phyloP scores from a whole-genome alignment of 306 rosid genomes.

The Lupinus albus region DNA sequence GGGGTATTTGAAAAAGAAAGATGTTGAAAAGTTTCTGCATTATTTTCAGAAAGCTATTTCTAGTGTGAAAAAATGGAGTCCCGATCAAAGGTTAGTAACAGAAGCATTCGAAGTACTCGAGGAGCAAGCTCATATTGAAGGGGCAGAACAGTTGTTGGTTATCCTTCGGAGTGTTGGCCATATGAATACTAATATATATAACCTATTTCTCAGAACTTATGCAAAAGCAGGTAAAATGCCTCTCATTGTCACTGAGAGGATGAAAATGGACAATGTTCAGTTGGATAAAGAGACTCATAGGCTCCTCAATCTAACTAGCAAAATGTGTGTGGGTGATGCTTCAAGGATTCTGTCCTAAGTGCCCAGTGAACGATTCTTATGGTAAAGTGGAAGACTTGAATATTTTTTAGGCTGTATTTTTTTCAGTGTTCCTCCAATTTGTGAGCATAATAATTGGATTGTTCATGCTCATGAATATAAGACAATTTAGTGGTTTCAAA shows the following conservation, averaged over 20 bases:
- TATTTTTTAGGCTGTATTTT: not conserved
- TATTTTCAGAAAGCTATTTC: constrained; percentile 65
- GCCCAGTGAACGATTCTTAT: constrained; percentile 25
- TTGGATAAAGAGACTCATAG: constrained; percentile 69
- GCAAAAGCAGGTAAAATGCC: constrained; percentile 88
- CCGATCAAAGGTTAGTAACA: constrained; percentile 51
- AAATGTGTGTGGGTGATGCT: constrained; percentile 72
- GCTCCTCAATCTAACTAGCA: constrained; percentile 66
- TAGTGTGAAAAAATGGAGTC: constrained; percentile 76
- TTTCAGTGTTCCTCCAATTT: constrained; percentile 22
- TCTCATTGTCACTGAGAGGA: constrained; percentile 71
- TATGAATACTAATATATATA: constrained; percentile 66
- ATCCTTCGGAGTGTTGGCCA: constrained; percentile 65
- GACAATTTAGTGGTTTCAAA: constrained; percentile 2
- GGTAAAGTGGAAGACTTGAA: constrained; percentile 14
- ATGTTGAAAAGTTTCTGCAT: constrained; percentile 55
- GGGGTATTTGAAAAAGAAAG: constrained; percentile 65
- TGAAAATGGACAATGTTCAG: constrained; percentile 72
- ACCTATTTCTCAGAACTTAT: constrained; percentile 63
- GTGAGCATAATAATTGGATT: constrained; percentile 12
- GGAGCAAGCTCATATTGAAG: constrained; percentile 63
- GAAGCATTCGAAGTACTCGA: constrained; percentile 61
- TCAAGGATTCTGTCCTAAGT: constrained; percentile 45
- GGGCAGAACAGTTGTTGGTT: constrained; percentile 68
- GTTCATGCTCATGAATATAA: constrained; percentile 18